These are phyloP conservation scores for Penicillium sp. DNA, from an alignment of 2,329 filamentous ascomycete species.

Conservation along the genomic window DNA sequence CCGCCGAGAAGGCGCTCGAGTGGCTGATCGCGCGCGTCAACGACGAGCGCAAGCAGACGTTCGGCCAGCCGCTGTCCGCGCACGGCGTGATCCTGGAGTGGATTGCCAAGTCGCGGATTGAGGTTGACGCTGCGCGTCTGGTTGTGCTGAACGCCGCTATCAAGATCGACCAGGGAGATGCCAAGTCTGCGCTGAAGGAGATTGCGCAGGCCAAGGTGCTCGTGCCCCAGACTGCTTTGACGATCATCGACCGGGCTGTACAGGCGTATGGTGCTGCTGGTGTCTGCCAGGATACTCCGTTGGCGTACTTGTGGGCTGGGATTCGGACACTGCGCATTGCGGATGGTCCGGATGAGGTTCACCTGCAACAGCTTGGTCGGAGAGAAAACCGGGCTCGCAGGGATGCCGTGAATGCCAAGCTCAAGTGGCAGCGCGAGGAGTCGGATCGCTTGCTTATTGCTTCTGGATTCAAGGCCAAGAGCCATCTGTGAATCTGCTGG, in stretches of 20 bases:
- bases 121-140: constrained; percentile 88
- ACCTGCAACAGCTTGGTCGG: constrained; percentile 60
- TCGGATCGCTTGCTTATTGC: constrained; percentile 38
- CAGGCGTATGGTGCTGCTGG: constrained; percentile 90
- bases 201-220: constrained; percentile 95
- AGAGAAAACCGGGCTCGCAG: constrained; percentile 54
- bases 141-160: constrained; percentile 91
- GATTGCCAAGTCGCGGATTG: constrained; percentile 85
- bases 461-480: constrained; percentile 38
- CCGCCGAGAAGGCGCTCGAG: constrained; percentile 85
- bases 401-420: constrained; percentile 43
- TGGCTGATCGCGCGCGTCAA: constrained; percentile 95
- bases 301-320: constrained; percentile 77
- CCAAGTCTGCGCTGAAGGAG: constrained; percentile 85
- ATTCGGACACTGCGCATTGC: constrained; percentile 81
- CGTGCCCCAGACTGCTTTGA: constrained; percentile 75
- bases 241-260: constrained; percentile 89
- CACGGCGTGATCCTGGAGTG: constrained; percentile 95
- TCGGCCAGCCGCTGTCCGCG: constrained; percentile 79
- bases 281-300: constrained; percentile 88
- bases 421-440: constrained; percentile 44
- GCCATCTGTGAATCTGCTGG: constrained; percentile 29
- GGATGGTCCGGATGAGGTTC: constrained; percentile 96
- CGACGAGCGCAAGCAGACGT: constrained; percentile 84
- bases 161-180: constrained; percentile 84